These are phyloP conservation scores for Nymphaea thermarum DNA, from an alignment of 164 flowering plant species.

Conservation along the genomic window DNA sequence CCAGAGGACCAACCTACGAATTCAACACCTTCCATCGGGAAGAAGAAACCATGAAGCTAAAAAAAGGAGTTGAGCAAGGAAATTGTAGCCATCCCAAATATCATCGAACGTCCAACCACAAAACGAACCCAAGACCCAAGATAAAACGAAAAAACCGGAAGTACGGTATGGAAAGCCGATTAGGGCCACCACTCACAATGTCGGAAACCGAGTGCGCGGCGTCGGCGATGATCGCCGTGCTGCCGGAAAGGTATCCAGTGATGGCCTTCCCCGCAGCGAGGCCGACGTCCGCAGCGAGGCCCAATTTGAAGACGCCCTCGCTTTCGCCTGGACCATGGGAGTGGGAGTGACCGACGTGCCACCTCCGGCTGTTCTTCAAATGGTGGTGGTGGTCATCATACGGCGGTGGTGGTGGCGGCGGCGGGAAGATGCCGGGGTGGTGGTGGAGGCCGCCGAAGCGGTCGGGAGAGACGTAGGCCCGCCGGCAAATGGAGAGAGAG, in stretches of 20 bases:
- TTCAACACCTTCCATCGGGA: no score
- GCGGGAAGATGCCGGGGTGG: not conserved
- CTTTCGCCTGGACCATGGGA: slow-evolving; percentile 27
- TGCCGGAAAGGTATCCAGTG: slow-evolving; percentile 79
- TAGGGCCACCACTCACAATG: slow-evolving; percentile 31
- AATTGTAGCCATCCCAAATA: no score
- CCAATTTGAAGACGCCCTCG: slow-evolving; percentile 56
- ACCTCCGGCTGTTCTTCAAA: slow-evolving; percentile 30
- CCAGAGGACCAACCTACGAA: no score
- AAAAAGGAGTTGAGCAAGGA: no score
- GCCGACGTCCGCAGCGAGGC: slow-evolving; percentile 70
- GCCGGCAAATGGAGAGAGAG: no score
- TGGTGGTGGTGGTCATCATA: slow-evolving; percentile 8
- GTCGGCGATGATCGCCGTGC: slow-evolving; percentile 90
- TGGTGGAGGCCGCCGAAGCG: not conserved
- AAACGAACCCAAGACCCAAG: not conserved
- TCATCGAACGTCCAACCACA: not conserved
- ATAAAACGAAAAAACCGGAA: not conserved
- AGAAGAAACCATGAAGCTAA: no score
- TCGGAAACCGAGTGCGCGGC: slow-evolving; percentile 96
- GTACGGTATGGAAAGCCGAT: not conserved
- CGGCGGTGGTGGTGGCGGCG: not conserved
- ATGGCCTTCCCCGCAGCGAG: slow-evolving; percentile 61
- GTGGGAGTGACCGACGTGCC: slow-evolving; percentile 63
- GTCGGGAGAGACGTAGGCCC: no score